Conservation (phyloP, 371 early-diverging fungal species). For the Haplosporangium sp. region DNA sequence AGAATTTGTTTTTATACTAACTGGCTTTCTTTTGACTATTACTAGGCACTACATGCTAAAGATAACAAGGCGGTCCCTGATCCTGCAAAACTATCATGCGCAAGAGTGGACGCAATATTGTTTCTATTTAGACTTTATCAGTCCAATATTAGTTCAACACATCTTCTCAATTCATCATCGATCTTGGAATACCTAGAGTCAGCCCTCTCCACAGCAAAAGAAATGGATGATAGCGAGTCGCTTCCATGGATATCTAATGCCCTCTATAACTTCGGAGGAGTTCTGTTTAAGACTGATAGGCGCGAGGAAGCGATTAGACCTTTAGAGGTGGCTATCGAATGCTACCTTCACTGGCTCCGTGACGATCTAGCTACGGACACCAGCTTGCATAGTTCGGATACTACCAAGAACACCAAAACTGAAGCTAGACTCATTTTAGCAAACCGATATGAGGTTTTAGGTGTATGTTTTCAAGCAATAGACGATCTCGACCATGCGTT, state of each 20-base stretch:
- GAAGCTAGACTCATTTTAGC: slow-evolving; percentile 32
- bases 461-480: slow-evolving; percentile 30
- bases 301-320: slow-evolving; percentile 30
- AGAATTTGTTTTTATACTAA: too few relatives aligned
- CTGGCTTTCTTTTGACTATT: not conserved
- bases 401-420: not conserved
- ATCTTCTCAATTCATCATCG: not conserved
- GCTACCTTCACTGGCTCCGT: slow-evolving; percentile 23
- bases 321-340: slow-evolving; percentile 19
- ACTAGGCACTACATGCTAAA: slow-evolving; percentile 1
- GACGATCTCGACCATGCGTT: slow-evolving; percentile 21
- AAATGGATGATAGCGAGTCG: slow-evolving; percentile 43
- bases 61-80: slow-evolving; percentile 14
- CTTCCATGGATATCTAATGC: slow-evolving; percentile 55
- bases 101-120: slow-evolving; percentile 45
- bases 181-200: slow-evolving; percentile 27
- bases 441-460: slow-evolving; percentile 47
- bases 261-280: slow-evolving; percentile 40
- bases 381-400: not conserved
- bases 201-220: slow-evolving; percentile 27
- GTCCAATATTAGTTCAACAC: not conserved
- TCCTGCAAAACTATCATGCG: slow-evolving; percentile 42
- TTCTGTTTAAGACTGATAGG: slow-evolving; percentile 28
- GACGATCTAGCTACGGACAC: slow-evolving; percentile 8
- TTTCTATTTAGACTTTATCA: slow-evolving; percentile 37